phyloP scores from a whole-genome alignment of 1,284 basidiomycete species.

The Salmacisia buchloeana region DNA sequence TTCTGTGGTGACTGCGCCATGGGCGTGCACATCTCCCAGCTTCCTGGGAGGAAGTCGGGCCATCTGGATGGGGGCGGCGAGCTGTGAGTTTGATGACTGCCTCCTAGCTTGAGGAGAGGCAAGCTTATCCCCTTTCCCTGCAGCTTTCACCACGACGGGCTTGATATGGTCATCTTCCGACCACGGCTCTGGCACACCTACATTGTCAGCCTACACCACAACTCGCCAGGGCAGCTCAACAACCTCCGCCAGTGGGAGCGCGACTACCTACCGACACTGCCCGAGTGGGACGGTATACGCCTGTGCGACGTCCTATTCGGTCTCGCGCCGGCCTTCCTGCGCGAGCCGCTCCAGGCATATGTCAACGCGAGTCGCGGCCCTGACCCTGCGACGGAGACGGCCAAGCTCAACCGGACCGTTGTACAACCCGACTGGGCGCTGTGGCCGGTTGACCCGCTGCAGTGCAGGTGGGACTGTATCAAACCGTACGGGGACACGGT shows the following conservation, averaged over 20 bases:
- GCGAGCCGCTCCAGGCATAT: not conserved
- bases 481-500: not conserved
- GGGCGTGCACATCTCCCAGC: no score
- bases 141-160: not conserved
- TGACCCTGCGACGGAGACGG: not conserved
- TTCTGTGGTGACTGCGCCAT: not conserved
- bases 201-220: not conserved
- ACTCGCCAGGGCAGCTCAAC: not conserved
- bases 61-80: no score
- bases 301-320: not conserved
- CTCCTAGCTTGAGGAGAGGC: not conserved
- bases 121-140: not conserved
- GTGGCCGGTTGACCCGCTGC: not conserved
- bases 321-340: not conserved
- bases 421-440: not conserved
- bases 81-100: not conserved
- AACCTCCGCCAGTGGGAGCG: not conserved
- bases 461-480: not conserved
- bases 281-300: not conserved
- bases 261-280: not conserved
- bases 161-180: not conserved
- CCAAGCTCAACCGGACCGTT: not conserved
- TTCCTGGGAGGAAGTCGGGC: no score
- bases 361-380: not conserved
- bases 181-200: not conserved